Evolutionary conservation across 2,329 filamentous ascomycete genomes (phyloP).

Genomic region (Fusarium nurragi): DNA sequence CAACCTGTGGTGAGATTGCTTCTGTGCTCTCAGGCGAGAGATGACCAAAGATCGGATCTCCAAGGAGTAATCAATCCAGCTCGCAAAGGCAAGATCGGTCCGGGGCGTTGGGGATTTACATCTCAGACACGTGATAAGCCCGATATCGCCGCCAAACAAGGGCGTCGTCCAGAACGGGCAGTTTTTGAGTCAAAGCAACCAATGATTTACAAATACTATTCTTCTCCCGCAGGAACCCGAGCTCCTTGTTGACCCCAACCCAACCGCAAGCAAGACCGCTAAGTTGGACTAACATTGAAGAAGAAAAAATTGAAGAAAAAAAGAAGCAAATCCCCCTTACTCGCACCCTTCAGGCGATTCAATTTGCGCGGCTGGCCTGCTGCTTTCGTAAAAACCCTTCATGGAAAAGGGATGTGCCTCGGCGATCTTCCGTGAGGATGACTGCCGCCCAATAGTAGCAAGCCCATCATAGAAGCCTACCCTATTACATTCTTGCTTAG

Average conservation of each 20-base stretch:
- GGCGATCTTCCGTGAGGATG: slow-evolving; percentile 25
- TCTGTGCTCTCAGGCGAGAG: slow-evolving; percentile 40
- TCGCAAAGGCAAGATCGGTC: slow-evolving; percentile 4
- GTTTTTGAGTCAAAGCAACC: slow-evolving; percentile 37
- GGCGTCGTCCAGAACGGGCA: slow-evolving; percentile 37
- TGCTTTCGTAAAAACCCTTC: slow-evolving; percentile 22
- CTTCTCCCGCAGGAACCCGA: slow-evolving; percentile 35
- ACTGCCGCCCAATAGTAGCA: slow-evolving; percentile 3
- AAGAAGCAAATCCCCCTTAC: not conserved
- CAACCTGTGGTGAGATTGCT: slow-evolving; percentile 46
- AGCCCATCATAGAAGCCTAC: not conserved
- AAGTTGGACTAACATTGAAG: slow-evolving; percentile 7
- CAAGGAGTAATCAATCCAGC: slow-evolving; percentile 20
- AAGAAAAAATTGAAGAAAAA: not conserved
- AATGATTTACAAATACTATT: slow-evolving; percentile 34
- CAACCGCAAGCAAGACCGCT: slow-evolving; percentile 19
- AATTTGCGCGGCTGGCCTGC: slow-evolving; percentile 14
- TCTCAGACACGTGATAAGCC: slow-evolving; percentile 41
- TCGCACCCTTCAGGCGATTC: not conserved
- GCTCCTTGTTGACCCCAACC: slow-evolving; percentile 37
- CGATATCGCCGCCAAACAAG: slow-evolving; percentile 36
- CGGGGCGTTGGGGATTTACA: slow-evolving; percentile 27
- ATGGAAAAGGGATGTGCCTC: slow-evolving; percentile 13
- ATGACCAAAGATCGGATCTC: slow-evolving; percentile 33
- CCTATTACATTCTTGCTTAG: not conserved